Evolutionary conservation across 2,329 filamentous ascomycete species (phyloP).

Genomic region (Cladosporium austrohemisphaericum): DNA sequence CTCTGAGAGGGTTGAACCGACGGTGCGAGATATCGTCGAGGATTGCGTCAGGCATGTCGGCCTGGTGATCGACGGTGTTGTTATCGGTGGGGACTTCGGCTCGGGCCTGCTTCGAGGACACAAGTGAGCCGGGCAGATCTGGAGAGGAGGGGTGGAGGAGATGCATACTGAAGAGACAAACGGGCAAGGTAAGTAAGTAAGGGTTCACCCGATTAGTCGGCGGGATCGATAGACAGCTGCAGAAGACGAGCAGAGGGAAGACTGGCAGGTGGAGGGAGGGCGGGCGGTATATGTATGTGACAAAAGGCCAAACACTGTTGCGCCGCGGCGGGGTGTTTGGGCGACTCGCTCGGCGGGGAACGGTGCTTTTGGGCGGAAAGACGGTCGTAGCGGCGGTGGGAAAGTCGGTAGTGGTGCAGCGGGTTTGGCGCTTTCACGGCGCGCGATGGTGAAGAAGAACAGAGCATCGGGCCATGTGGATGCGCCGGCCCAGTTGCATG

Average conservation of each 20-base stretch:
- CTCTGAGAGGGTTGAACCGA: slow-evolving; percentile 86
- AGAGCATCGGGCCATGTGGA: slow-evolving; percentile 13
- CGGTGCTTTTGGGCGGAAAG: neutral
- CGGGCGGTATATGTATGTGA: slow-evolving; percentile 2
- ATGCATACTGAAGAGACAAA: slow-evolving; percentile 24
- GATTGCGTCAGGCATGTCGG: slow-evolving; percentile 45
- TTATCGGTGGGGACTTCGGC: neutral
- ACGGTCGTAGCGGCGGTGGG: slow-evolving; percentile 1
- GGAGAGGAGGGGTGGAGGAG: slow-evolving; percentile 20
- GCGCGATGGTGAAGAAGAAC: neutral
- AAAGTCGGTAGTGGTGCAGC: slow-evolving; percentile 4
- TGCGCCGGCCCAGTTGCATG: slow-evolving; percentile 7
- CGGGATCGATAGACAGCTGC: neutral
- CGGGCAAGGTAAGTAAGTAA: slow-evolving; percentile 1
- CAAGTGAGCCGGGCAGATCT: slow-evolving; percentile 21
- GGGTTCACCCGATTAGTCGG: neutral
- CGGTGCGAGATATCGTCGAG: slow-evolving; percentile 96
- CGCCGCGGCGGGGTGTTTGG: neutral
- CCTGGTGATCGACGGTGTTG: neutral
- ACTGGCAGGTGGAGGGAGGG: neutral
- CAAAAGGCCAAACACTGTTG: neutral
- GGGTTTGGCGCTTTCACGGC: slow-evolving; percentile 12
- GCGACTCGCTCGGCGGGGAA: slow-evolving; percentile 7
- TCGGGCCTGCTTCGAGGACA: slow-evolving; percentile 11
- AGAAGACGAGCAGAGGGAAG: neutral